Conservation (phyloP, 163 green algal genomes). For the Scenedesmus sp. region DNA sequence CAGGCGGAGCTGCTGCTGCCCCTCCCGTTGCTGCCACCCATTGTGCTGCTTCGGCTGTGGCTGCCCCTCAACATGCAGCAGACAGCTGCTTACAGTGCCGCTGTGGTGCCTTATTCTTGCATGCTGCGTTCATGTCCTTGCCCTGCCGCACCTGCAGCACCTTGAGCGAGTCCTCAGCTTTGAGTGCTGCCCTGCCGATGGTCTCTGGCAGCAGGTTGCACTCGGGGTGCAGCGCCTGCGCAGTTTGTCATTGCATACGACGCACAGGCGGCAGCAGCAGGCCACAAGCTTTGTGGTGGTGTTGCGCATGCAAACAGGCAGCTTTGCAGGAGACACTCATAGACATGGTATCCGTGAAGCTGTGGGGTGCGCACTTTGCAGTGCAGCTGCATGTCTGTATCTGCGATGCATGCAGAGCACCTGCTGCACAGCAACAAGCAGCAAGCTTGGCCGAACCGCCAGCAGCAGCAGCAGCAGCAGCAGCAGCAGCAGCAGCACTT, state of each 20-base stretch:
- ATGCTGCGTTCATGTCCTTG: not conserved
- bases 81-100: not conserved
- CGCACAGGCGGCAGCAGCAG: not conserved
- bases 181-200: constrained; percentile 30
- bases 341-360: no score
- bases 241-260: no score
- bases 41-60: not conserved
- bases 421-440: not conserved
- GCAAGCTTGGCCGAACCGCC: not conserved
- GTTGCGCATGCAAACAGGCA: not conserved
- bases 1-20: not conserved
- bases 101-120: no score
- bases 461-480: not conserved
- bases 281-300: not conserved
- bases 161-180: constrained; percentile 15
- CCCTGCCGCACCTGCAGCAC: constrained; percentile 15
- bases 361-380: no score
- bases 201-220: constrained; percentile 49
- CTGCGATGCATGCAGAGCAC: not conserved
- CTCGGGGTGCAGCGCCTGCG: constrained; percentile 3
- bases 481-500: not conserved
- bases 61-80: not conserved
- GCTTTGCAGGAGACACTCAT: not conserved
- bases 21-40: not conserved
- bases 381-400: no score